Evolutionary conservation across 805 yeast species (phyloP).

Genomic region (Spathaspora sp.): DNA sequence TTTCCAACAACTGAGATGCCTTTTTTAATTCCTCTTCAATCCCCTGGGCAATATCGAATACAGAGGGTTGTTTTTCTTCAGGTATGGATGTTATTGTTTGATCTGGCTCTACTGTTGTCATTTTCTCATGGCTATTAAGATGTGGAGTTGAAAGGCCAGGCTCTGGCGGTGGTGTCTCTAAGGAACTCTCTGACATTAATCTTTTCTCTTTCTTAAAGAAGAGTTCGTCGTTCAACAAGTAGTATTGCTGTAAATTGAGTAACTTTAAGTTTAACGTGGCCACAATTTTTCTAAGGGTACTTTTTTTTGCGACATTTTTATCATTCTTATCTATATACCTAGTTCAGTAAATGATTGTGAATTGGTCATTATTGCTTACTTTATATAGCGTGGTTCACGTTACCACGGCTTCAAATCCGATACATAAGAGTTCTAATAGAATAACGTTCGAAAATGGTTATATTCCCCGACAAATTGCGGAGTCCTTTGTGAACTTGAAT

Average conservation of each 20-base stretch:
- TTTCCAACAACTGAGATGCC: slow-evolving; percentile 18
- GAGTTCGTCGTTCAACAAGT: too few relatives aligned
- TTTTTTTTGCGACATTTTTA: background rate
- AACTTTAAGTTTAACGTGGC: background rate
- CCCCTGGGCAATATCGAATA: slow-evolving; percentile 32
- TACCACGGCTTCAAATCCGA: background rate
- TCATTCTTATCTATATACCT: background rate
- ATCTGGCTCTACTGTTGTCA: slow-evolving; percentile 5
- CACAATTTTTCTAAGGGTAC: background rate
- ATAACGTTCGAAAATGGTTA: slow-evolving; percentile 14
- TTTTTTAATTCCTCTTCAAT: slow-evolving; percentile 24
- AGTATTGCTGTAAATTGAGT: background rate
- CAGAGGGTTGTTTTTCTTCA: slow-evolving; percentile 7
- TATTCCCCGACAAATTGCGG: slow-evolving; percentile 14
- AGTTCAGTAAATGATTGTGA: background rate
- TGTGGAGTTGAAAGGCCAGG: slow-evolving; percentile 33
- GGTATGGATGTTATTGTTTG: slow-evolving; percentile 10
- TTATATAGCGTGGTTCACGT: background rate
- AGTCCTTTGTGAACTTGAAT: slow-evolving; percentile 8
- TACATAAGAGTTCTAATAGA: slow-evolving; percentile 5
- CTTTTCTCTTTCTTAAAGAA: too few relatives aligned
- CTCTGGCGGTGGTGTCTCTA: slow-evolving; percentile 7
- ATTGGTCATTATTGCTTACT: background rate
- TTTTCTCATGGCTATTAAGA: slow-evolving; percentile 13
- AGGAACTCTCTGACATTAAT: slow-evolving; percentile 3